A percentile compares a stretch with the other conserved stretches of the same genome.
Evolutionary conservation across 2,329 filamentous ascomycete genomes (phyloP).

Genomic region (Aureobasidium pullulans): DNA sequence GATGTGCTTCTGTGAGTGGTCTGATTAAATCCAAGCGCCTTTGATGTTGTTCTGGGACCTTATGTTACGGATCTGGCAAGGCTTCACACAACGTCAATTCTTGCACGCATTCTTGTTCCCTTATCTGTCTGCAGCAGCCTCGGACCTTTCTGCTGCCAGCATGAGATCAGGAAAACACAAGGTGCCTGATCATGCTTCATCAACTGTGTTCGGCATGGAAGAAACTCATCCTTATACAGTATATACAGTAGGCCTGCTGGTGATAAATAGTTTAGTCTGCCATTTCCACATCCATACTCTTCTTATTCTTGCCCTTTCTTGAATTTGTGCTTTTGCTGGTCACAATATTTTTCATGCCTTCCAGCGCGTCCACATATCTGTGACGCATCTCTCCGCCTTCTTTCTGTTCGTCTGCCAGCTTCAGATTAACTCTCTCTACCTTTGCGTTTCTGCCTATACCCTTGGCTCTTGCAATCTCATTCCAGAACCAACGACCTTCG

Average conservation of each 20-base stretch:
- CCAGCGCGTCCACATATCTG: slow-evolving; percentile 49
- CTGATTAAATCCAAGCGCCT: no score
- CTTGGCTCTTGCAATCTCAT: slow-evolving; percentile 59
- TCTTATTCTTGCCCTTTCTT: neutral
- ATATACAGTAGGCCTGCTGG: neutral
- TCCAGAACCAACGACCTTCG: slow-evolving; percentile 90
- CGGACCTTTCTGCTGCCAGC: no score
- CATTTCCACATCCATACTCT: slow-evolving; percentile 7
- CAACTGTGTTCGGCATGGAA: neutral
- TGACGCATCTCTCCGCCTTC: slow-evolving; percentile 31
- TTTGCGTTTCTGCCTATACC: slow-evolving; percentile 43
- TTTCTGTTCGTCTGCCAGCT: slow-evolving; percentile 25
- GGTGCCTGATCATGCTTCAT: no score
- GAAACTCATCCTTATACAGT: neutral
- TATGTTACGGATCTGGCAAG: no score
- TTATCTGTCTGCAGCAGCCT: no score
- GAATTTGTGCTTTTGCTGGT: slow-evolving; percentile 19
- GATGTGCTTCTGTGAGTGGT: no score
- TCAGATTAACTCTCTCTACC: slow-evolving; percentile 38
- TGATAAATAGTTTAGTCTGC: neutral
- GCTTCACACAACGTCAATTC: no score
- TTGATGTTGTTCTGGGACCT: no score
- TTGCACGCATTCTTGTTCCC: no score
- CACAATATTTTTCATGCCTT: slow-evolving; percentile 56
- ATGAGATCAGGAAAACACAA: no score